Conservation (phyloP, 2,329 filamentous ascomycete genomes). For the Zasmidium citrigriseum region DNA sequence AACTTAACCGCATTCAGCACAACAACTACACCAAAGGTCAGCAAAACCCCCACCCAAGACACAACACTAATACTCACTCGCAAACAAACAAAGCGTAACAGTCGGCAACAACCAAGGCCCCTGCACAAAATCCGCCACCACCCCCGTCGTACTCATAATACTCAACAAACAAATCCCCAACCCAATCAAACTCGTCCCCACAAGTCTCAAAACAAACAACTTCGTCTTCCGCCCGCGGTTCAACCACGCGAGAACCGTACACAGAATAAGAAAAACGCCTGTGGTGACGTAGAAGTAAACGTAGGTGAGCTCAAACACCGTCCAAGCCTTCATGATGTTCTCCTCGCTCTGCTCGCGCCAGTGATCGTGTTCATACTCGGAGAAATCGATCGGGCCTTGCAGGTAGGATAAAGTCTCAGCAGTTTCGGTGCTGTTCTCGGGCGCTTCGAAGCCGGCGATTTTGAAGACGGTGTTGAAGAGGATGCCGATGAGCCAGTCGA, state of each 20-base stretch:
- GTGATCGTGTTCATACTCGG: background rate
- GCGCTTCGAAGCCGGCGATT: constrained; percentile 17
- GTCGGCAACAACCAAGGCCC: constrained; percentile 18
- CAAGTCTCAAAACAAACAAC: constrained; percentile 29
- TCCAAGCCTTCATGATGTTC: constrained; percentile 6
- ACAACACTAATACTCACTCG: background rate
- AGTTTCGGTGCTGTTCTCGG: background rate
- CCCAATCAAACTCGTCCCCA: constrained; percentile 13
- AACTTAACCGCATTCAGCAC: background rate
- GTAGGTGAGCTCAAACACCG: constrained; percentile 29
- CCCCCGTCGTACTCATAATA: constrained; percentile 4
- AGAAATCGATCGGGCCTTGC: constrained; percentile 5
- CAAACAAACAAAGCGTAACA: constrained; percentile 9
- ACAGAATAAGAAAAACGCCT: constrained; percentile 30
- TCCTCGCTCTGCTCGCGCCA: constrained; percentile 1
- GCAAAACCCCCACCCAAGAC: background rate
- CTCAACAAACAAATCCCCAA: constrained; percentile 8
- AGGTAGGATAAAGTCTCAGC: constrained; percentile 1
- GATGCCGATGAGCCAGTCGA: constrained; percentile 12
- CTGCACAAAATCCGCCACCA: constrained; percentile 1
- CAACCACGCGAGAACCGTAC: constrained; percentile 30
- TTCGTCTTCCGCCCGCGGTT: constrained; percentile 23
- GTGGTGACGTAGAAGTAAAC: constrained; percentile 32
- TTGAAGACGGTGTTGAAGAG: constrained; percentile 15
- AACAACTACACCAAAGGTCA: background rate